Conservation (phyloP, 768 basidiomycete genomes). For the Cystofilobasidium capitatum region DNA sequence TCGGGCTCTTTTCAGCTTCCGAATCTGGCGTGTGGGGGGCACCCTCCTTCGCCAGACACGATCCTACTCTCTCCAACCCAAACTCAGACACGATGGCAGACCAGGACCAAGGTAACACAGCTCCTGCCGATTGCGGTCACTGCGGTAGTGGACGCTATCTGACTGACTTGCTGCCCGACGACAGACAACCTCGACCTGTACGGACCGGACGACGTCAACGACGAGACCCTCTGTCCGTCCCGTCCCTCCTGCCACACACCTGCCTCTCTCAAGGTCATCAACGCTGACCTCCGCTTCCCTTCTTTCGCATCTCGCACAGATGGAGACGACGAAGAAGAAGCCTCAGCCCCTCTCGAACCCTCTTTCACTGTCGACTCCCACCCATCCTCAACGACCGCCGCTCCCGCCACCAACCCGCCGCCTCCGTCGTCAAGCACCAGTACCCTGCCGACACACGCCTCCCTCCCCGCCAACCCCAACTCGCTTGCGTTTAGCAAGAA, state of each 20-base stretch:
- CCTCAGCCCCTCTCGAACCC: background rate
- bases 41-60: background rate
- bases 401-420: background rate
- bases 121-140: background rate
- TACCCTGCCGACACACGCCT: background rate
- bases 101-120: background rate
- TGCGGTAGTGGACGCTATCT: background rate
- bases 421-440: background rate
- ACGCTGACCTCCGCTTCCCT: background rate
- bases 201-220: slow-evolving; percentile 23
- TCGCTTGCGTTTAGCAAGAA: background rate
- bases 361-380: background rate
- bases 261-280: background rate
- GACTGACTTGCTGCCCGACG: background rate
- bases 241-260: background rate
- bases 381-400: background rate
- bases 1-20: too few species aligned
- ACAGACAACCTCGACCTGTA: slow-evolving; percentile 26
- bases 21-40: too few species aligned
- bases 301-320: background rate
- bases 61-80: background rate
- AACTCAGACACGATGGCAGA: background rate
- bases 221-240: slow-evolving; percentile 17
- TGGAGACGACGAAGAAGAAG: background rate
- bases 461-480: background rate